phyloP scores from a whole-genome alignment of 1,139 yeast genomes.

The Candida sanyaensis region DNA sequence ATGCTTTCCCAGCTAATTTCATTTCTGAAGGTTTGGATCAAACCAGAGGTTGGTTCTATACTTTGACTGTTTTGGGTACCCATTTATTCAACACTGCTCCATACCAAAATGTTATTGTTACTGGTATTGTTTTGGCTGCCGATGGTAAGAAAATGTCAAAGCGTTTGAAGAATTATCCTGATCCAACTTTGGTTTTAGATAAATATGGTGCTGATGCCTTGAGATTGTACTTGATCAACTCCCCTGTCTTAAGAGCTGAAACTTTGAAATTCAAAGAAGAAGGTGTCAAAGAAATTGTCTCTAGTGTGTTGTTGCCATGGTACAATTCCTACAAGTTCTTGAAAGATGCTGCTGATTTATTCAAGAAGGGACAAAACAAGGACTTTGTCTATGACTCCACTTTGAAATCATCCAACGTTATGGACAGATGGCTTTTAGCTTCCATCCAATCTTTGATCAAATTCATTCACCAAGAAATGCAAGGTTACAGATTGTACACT shows the following conservation, averaged over 20 bases:
- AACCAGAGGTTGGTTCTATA: slow-evolving; percentile 99
- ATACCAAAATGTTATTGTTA: slow-evolving; percentile 91
- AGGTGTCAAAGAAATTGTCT: slow-evolving; percentile 96
- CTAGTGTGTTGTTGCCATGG: slow-evolving; percentile 96
- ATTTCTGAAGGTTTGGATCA: slow-evolving; percentile 99
- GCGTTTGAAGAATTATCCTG: slow-evolving; percentile 97
- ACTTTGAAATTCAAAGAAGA: slow-evolving; percentile 96
- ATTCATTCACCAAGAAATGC: slow-evolving; percentile 89
- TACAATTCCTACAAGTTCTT: slow-evolving; percentile 96
- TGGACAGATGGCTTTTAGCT: slow-evolving; percentile 98
- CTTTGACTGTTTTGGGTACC: slow-evolving; percentile 92
- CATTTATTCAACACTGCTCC: slow-evolving; percentile 93
- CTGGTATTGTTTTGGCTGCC: slow-evolving; percentile 95
- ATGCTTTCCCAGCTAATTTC: slow-evolving; percentile 93
- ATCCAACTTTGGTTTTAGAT: slow-evolving; percentile 78
- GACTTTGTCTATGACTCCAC: slow-evolving; percentile 74
- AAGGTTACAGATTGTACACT: slow-evolving; percentile 84
- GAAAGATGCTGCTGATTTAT: slow-evolving; percentile 88
- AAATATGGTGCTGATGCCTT: slow-evolving; percentile 98
- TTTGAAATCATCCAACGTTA: slow-evolving; percentile 74
- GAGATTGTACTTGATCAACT: slow-evolving; percentile 91
- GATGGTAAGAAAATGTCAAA: slow-evolving; percentile 99
- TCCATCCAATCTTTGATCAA: slow-evolving; percentile 87
- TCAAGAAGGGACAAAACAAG: slow-evolving; percentile 70
- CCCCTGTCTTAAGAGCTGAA: slow-evolving; percentile 97